Conservation (phyloP, 208 protist species). For the Balamuthia mandrillaris region DNA sequence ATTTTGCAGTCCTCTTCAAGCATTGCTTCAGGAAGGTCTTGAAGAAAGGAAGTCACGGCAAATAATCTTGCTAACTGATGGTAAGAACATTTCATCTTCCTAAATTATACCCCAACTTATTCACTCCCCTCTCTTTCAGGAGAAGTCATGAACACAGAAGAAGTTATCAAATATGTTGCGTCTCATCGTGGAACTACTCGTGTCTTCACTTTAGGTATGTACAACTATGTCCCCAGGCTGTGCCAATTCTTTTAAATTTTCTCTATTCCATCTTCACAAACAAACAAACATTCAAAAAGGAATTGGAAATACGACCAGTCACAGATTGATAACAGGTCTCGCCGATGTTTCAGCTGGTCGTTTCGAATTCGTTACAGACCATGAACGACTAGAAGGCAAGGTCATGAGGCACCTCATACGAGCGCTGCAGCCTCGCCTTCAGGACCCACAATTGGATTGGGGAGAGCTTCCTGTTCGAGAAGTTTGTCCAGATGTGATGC, state of each 20-base stretch:
- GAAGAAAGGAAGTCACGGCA: neutral
- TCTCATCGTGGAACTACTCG: neutral
- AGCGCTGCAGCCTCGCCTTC: conserved; percentile 18
- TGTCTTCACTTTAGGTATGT: neutral
- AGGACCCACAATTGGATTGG: neutral
- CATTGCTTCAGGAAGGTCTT: neutral
- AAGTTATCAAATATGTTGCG: neutral
- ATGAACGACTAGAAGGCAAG: neutral
- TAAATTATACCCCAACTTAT: neutral
- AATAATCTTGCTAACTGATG: conserved; percentile 35
- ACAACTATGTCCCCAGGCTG: fast-evolving
- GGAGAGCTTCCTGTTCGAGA: too few species aligned
- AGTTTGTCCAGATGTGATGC: too few species aligned
- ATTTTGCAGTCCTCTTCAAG: neutral
- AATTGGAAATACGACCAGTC: too few species aligned
- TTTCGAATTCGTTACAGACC: neutral
- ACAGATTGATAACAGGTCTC: too few species aligned
- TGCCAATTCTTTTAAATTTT: neutral
- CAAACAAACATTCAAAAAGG: too few species aligned
- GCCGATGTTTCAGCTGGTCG: too few species aligned
- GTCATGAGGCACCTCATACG: conserved; percentile 8
- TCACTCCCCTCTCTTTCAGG: neutral
- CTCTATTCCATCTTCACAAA: too few species aligned
- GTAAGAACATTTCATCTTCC: neutral
- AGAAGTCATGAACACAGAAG: conserved; percentile 23